Conservation (phyloP, 2,329 filamentous ascomycete species). For the Hypoxylon rubiginosum region DNA sequence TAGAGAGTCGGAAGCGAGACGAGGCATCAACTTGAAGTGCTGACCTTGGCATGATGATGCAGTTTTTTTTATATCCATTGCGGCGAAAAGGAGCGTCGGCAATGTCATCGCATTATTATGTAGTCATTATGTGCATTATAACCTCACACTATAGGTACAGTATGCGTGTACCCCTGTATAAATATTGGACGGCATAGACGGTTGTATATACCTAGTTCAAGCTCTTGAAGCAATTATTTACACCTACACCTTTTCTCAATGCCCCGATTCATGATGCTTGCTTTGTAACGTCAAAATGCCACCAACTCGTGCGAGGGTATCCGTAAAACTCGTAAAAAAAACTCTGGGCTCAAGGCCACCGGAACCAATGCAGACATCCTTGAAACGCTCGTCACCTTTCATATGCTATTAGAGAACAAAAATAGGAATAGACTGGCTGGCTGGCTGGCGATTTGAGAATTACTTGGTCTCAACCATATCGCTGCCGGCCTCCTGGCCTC, state of each 20-base stretch:
- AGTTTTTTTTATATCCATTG: no score
- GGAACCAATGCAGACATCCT: neutral
- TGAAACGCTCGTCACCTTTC: neutral
- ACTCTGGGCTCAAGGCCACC: neutral
- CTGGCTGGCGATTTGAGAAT: neutral
- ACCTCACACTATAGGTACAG: neutral
- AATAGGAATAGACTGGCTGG: neutral
- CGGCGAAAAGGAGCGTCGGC: neutral
- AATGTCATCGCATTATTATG: no score
- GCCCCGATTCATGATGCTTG: neutral
- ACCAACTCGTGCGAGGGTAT: conserved; percentile 9
- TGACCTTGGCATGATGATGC: conserved; percentile 53
- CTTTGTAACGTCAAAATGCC: neutral
- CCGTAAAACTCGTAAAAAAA: neutral
- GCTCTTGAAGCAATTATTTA: neutral
- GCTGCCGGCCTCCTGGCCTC: conserved; percentile 2
- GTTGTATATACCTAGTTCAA: neutral
- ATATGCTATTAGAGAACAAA: neutral
- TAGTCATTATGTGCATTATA: neutral
- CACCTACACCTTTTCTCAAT: neutral
- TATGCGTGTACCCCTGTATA: neutral
- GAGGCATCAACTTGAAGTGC: conserved; percentile 87
- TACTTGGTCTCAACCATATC: conserved; percentile 13
- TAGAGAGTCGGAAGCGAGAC: conserved; percentile 84
- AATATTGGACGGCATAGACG: neutral